These are phyloP conservation scores for Paramarasmius palmivorus DNA, from an alignment of 1,284 basidiomycete species.

Conservation along the genomic window DNA sequence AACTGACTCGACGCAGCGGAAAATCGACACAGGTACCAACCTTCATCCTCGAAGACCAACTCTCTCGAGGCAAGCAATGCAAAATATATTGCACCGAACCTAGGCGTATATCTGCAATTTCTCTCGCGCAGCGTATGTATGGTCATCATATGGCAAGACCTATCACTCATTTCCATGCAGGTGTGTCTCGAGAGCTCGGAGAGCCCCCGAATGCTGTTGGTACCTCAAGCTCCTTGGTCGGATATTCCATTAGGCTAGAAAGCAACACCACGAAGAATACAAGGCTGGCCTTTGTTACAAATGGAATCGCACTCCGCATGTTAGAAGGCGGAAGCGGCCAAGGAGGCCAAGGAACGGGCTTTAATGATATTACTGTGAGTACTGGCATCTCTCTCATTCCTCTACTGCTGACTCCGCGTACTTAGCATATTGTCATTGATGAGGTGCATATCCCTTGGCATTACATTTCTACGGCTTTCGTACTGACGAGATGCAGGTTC, in stretches of 20 bases:
- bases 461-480: background rate
- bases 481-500: slow-evolving; percentile 53
- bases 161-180: slow-evolving; percentile 21
- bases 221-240: slow-evolving; percentile 80
- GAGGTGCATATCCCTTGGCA: slow-evolving; percentile 53
- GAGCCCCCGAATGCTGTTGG: slow-evolving; percentile 85
- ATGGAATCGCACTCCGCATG: slow-evolving; percentile 97
- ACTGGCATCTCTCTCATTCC: slow-evolving; percentile 7
- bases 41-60: slow-evolving; percentile 91
- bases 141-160: too few species aligned
- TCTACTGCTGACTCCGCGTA: slow-evolving; percentile 7
- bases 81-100: slow-evolving; percentile 98
- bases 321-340: slow-evolving; percentile 78
- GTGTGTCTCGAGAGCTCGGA: slow-evolving; percentile 90
- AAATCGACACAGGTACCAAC: slow-evolving; percentile 98
- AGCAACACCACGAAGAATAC: slow-evolving; percentile 85
- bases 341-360: slow-evolving; percentile 71
- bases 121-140: slow-evolving; percentile 81
- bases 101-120: slow-evolving; percentile 95
- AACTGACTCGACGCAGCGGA: slow-evolving; percentile 54
- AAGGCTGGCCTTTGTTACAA: slow-evolving; percentile 84
- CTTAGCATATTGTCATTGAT: slow-evolving; percentile 84
- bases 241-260: slow-evolving; percentile 95
- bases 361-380: slow-evolving; percentile 90
- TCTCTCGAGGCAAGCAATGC: slow-evolving; percentile 81